A percentile compares a stretch with the other conserved stretches of the same genome.
These are phyloP conservation scores for Gardenia jasminoides DNA, from an alignment of 257 asterid species.

Conservation along the genomic window DNA sequence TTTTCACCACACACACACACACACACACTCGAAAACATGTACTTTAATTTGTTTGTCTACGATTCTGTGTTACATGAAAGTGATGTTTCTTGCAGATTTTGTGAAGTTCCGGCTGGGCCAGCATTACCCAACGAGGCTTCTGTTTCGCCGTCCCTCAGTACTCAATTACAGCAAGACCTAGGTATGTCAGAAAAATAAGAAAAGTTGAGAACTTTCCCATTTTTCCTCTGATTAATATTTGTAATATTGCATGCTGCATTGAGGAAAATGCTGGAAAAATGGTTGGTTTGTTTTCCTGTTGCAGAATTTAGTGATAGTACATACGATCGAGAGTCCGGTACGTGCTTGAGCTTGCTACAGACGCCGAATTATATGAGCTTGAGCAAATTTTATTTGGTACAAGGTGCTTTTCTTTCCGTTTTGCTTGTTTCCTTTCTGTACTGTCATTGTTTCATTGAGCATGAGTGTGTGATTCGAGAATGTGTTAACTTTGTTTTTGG, in stretches of 20 bases:
- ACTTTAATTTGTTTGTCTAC: too few species aligned
- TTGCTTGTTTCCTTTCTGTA: too few species aligned
- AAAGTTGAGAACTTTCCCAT: neutral
- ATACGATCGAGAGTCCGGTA: constrained; percentile 64
- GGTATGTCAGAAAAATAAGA: neutral
- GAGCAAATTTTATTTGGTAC: constrained; percentile 82
- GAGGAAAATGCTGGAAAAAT: neutral
- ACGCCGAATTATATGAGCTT: constrained; percentile 77
- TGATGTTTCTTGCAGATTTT: constrained; percentile 10
- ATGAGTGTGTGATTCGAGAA: neutral
- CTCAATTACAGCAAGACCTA: constrained; percentile 15
- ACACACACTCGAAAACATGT: neutral
- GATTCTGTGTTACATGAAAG: too few species aligned
- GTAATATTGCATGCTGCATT: neutral
- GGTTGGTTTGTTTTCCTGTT: neutral
- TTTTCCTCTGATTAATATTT: too few species aligned
- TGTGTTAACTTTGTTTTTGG: neutral
- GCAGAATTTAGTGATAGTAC: constrained; percentile 41
- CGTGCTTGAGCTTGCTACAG: constrained; percentile 85
- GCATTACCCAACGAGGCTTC: neutral
- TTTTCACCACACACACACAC: neutral
- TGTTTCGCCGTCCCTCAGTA: constrained; percentile 8
- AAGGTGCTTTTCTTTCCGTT: constrained; percentile 47
- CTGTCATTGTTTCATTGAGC: too few species aligned
- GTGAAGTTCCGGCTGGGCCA: constrained; percentile 11